These are phyloP conservation scores for Fraxinus excelsior DNA, from an alignment of 257 asterid species.

Conservation along the genomic window DNA sequence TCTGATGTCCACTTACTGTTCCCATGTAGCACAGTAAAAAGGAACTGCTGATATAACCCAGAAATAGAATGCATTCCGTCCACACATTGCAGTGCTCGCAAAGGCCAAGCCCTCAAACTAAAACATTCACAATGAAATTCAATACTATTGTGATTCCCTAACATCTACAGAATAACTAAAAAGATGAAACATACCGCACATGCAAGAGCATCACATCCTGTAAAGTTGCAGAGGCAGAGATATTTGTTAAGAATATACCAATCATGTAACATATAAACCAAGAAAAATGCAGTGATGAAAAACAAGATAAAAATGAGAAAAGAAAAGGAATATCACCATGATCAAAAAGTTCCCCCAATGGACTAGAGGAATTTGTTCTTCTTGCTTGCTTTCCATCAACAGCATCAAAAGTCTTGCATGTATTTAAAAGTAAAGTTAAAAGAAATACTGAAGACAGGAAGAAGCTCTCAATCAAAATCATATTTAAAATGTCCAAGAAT, in stretches of 20 bases:
- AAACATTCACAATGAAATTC: slow-evolving; percentile 23
- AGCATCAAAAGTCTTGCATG: slow-evolving; percentile 84
- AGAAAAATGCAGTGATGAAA: slow-evolving; percentile 17
- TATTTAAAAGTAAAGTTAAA: slow-evolving; percentile 22
- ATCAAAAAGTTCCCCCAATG: slow-evolving; percentile 93
- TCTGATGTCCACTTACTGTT: slow-evolving; percentile 52
- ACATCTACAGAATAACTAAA: slow-evolving; percentile 20
- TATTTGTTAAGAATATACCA: slow-evolving; percentile 24
- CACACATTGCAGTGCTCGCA: slow-evolving; percentile 93
- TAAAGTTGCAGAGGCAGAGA: slow-evolving; percentile 29
- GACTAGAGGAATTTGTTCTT: slow-evolving; percentile 92
- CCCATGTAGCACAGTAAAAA: slow-evolving; percentile 92
- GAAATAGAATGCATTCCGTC: slow-evolving; percentile 74
- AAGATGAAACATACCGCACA: slow-evolving; percentile 73
- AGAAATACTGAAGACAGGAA: slow-evolving; percentile 14
- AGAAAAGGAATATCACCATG: slow-evolving; percentile 54
- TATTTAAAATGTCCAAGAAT: not conserved
- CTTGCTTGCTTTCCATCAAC: slow-evolving; percentile 99
- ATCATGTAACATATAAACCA: slow-evolving; percentile 14
- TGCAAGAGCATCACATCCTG: slow-evolving; percentile 98
- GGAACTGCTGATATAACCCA: slow-evolving; percentile 90
- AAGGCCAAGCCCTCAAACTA: slow-evolving; percentile 87
- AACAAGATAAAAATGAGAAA: slow-evolving; percentile 12
- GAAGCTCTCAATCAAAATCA: not conserved
- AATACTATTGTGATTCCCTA: slow-evolving; percentile 2